Evolutionary conservation across 2,329 filamentous ascomycete species (phyloP), one percentile per base, ranked within the genome.

Genomic region (Rutstroemia sp.): DNA sequence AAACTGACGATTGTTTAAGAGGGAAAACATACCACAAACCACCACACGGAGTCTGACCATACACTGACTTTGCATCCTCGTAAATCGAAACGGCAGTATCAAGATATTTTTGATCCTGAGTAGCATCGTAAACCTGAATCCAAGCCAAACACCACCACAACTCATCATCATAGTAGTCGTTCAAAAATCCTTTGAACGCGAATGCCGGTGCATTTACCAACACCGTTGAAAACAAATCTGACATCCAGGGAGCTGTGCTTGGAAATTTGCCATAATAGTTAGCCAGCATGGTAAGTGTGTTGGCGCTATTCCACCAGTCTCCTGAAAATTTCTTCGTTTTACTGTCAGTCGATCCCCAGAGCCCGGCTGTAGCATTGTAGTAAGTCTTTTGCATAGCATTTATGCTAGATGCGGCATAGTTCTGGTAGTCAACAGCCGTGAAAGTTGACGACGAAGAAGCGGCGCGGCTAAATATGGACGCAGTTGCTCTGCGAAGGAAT

Each of bases 281-380:
- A 45, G 78, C 79, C 14, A 89, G 69, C 25, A 78, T 78, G 0
- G 84, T 87, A 57, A 89, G 72, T 49, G 78, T 77, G 65, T 88
- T 89, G 44, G 80, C 87, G 51, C 78, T 78, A 64, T 87, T 86
- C 87, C 87, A 90, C 87, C 87, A 90, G 4, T 77, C 75, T 0
- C 77, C 76, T 52, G 79, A 71, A 81, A 83, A 89, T 8, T 87
- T 73, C 2, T 86, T 86, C 0, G 76, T 81, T 2, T 67, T 64
- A 2, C 71, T n/a, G 9, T 54, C 42, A 2, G 10, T 2, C 9
- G 21, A n/a, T 53, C 80, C 71, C 83, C 83, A 89, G 7, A 87
- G 73, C 2, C 86, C 86, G 0, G 76, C 81, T 1, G 68, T 64
- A 2, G 71, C 59, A 64, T 84, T 77, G 67, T 88, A 88, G 27